Base-by-base conservation (phyloP, 2,329 filamentous ascomycete genomes). In the Remersonia thermophila region DNA sequence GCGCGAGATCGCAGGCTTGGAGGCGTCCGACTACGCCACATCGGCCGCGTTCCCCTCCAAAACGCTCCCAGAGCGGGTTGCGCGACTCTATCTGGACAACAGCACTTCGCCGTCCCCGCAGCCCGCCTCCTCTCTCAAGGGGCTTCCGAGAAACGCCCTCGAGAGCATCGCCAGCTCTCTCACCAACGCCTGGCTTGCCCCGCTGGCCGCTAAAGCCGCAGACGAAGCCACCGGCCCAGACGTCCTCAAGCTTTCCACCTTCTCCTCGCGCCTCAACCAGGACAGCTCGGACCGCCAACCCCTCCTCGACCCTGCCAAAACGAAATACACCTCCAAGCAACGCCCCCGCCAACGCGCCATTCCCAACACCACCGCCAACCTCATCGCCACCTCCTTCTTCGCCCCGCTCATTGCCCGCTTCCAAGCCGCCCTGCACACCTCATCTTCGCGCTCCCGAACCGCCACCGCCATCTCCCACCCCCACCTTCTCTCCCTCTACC, bases 191-290 rank as follows among this genome's bases (percentile, higher is more conserved):
- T 83, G 94, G 50, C 76, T 96, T 14, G 75, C 78, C 12, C 91
- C 91, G 0, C 63, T 96, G 18, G 86, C 89, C 1, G 78, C 83
- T 27, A 67, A 76, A 39, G 84, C 87, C 2, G 87, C 86, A 28
- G 86, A 95, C 52, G 68, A 78, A 15, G 67, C 77, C 6, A 80
- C 80, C 0, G 86, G 89, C 0, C 87, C 91, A 0, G 77, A 86
- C 46, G 73, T 80, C 5, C 73, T 98, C 31, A 96, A 96, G 61
- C 73, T 96, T 15, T 77, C 84, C 18, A 93, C 80, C 2, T 94
- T 96, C 58, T 89, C 80, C 9, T 83, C 82, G 0, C 77, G 82
- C 13, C 76, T 87, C 55, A 28, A 39, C 1, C 25, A 37, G 30
- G 27, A 15, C 38, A 44, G 36, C 20, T 9, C 5, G 9, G 40